phyloP scores from a whole-genome alignment of 2,329 filamentous ascomycete species.

The Diaporthe capsici region DNA sequence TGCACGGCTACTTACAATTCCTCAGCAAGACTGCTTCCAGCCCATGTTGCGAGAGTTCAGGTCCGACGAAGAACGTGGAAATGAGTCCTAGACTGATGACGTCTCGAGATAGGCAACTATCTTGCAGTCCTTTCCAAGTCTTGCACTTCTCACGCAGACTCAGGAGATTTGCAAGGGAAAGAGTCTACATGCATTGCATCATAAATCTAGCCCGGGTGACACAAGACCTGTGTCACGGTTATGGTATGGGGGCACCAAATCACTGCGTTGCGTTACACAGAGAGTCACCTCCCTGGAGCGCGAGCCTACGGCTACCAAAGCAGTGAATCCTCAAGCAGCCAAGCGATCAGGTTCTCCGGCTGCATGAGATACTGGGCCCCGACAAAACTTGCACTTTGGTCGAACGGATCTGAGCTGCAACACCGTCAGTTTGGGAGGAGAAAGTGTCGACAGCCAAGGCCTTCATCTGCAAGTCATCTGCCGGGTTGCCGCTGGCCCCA shows the following conservation, averaged over 20 bases:
- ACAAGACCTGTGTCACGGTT: conserved; percentile 37
- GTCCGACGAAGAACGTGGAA: conserved; percentile 18
- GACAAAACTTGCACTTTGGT: background rate
- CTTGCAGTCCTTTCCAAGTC: background rate
- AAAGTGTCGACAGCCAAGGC: conserved; percentile 17
- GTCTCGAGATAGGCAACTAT: background rate
- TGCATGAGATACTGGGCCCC: conserved; percentile 18
- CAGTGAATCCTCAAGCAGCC: conserved; percentile 10
- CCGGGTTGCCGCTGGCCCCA: background rate
- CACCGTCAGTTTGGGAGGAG: background rate
- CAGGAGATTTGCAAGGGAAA: background rate
- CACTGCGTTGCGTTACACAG: conserved; percentile 26
- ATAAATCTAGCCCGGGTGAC: conserved; percentile 33
- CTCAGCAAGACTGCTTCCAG: background rate
- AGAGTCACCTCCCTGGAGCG: background rate
- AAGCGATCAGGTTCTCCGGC: conserved; percentile 6
- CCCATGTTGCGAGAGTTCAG: background rate
- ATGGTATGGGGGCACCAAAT: conserved; percentile 15
- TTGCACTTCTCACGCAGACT: background rate
- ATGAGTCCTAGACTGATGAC: conserved; percentile 29
- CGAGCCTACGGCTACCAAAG: background rate
- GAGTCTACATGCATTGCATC: conserved; percentile 36
- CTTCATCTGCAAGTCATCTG: conserved; percentile 36
- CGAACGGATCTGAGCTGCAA: background rate
- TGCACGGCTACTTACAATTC: conserved; percentile 1